Conservation (phyloP, 139 green algal species). For the Desmodesmus armatus region DNA sequence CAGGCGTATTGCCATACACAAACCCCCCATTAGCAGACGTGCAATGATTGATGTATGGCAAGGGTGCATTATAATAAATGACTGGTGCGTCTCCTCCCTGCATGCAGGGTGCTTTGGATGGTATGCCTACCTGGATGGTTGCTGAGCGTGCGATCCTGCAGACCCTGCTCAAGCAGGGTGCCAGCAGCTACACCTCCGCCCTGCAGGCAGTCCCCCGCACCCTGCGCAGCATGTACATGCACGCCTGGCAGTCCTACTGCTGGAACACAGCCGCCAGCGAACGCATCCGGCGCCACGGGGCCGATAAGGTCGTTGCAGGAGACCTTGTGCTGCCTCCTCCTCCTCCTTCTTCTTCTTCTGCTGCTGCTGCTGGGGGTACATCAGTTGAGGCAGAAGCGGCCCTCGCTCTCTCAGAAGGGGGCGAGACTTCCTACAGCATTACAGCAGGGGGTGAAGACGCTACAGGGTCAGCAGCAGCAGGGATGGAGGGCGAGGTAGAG, state of each 20-base stretch:
- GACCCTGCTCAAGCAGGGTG: slow-evolving; percentile 27
- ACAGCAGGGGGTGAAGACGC: not conserved
- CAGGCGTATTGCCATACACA: too few relatives aligned
- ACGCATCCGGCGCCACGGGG: slow-evolving; percentile 65
- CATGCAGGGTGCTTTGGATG: slow-evolving; percentile 61
- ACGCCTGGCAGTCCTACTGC: slow-evolving; percentile 93
- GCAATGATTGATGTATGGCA: too few relatives aligned
- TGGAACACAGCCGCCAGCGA: slow-evolving; percentile 86
- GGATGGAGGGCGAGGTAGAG: not conserved
- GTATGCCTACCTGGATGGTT: slow-evolving; percentile 67
- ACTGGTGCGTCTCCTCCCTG: too few relatives aligned
- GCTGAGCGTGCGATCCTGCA: slow-evolving; percentile 75
- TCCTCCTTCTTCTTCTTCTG: too few relatives aligned
- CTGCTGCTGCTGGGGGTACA: too few relatives aligned
- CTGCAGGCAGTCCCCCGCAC: slow-evolving; percentile 77
- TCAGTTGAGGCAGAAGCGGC: too few relatives aligned
- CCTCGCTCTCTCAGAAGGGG: not conserved
- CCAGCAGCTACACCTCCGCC: not conserved
- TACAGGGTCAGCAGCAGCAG: not conserved
- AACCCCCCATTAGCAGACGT: too few relatives aligned
- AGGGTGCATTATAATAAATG: too few relatives aligned
- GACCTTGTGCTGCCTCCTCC: slow-evolving; percentile 87
- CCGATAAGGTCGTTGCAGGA: slow-evolving; percentile 65
- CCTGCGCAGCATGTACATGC: slow-evolving; percentile 93
- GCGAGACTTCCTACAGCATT: slow-evolving; percentile 7